Evolutionary conservation across 306 rosid species (phyloP), one percentile per base, ranked within the genome.

Genomic region (Vachellia collinsii): DNA sequence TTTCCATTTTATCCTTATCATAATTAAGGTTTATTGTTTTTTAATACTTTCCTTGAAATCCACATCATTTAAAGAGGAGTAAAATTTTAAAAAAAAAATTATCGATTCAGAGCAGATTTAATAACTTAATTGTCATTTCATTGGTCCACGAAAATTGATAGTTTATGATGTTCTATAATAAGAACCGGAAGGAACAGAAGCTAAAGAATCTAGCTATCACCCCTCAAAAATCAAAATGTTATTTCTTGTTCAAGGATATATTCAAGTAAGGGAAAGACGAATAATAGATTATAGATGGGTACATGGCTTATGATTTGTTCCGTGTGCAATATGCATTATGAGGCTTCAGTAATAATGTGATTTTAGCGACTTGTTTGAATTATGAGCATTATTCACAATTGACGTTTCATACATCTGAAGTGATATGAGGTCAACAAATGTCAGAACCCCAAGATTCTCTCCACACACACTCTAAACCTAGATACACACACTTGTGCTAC

Each of bases 381-480:
- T 48, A 74, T 67, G 77, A 73, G 19, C 72, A 29, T 29, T 6
- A 43, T 42, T 80, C 80, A 19, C 34, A 47, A 29, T 46, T 58
- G 82, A 16, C 29, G 64, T 65, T 65, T 65, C 38, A 13, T 29
- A 29, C 34, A 29, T 34, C 82, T 61, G 61, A 53, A 14, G 47
- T 79, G 23, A 29, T 29, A 1, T 29, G 1, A 23, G 11, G 44
- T 77, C 81, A 23, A 67, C 77, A 54, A 68, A 48, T 80, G 83
- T 46, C 73, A 74, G 63, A 67, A 51, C 25, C 20, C 65, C 58
- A 64, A 86, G 76, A 68, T 83, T 83, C 83, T 47, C 65, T 72
- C 59, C 11, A 36, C 59, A 47, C 86, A 76, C 38, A 20, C 41
- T 56, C 12, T n/a, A 3, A 1, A n/a, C 61, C 20, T 50, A 53